Evolutionary conservation across 345 rosid genomes (phyloP).

Genomic region (thale cress (Arabidopsis thaliana)): DNA sequence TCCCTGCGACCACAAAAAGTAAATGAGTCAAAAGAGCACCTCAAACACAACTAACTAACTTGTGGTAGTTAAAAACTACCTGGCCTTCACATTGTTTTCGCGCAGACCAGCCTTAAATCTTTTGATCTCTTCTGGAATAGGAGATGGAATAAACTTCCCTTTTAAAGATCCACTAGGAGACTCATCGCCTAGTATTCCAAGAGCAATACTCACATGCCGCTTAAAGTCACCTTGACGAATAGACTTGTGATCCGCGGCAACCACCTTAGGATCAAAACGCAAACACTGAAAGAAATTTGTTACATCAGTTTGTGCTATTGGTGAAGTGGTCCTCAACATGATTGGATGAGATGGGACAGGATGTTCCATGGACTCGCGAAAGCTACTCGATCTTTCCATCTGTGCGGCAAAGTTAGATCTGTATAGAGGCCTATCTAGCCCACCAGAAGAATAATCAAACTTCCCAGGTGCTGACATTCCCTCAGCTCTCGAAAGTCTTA

Average conservation of each 20-base stretch:
- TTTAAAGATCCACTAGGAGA: conserved; percentile 60
- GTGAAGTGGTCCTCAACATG: conserved; percentile 66
- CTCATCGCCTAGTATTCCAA: conserved; percentile 75
- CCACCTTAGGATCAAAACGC: conserved; percentile 72
- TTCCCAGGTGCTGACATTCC: conserved; percentile 84
- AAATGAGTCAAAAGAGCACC: conserved; percentile 44
- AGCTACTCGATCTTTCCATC: conserved; percentile 86
- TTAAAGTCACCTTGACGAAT: conserved; percentile 76
- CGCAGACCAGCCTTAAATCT: conserved; percentile 64
- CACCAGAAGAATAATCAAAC: conserved; percentile 79
- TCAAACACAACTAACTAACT: conserved; percentile 28
- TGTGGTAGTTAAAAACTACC: conserved; percentile 59
- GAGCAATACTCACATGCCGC: conserved; percentile 65
- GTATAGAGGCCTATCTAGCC: conserved; percentile 78
- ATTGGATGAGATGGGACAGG: conserved; percentile 63
- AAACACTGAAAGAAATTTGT: conserved; percentile 72
- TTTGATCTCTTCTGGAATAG: conserved; percentile 77
- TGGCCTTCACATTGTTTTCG: conserved; percentile 73
- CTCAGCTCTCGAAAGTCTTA: conserved; percentile 55
- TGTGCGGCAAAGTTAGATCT: conserved; percentile 75
- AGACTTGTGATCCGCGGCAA: conserved; percentile 76
- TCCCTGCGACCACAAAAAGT: conserved; percentile 63
- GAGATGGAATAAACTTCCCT: conserved; percentile 62
- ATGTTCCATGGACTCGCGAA: conserved; percentile 79
- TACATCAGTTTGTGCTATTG: conserved; percentile 67